Evolutionary conservation across 106 monocot genomes (phyloP).

Genomic region (Dendrobium nobile): DNA sequence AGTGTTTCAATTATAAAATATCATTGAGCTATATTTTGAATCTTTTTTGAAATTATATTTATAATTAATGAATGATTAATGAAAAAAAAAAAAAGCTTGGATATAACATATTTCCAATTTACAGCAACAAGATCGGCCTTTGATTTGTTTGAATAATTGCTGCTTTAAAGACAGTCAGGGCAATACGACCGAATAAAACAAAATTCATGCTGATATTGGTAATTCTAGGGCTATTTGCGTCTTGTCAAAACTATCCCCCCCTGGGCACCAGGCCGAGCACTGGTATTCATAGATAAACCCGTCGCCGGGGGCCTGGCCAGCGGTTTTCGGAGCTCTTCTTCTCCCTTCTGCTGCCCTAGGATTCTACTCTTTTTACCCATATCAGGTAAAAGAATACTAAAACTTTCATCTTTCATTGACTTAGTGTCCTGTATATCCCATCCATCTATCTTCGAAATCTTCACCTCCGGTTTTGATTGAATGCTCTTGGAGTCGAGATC

Average conservation of each 20-base stretch:
- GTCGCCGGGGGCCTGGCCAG: not conserved
- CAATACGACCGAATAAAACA: not conserved
- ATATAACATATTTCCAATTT: too few species aligned
- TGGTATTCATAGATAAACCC: not conserved
- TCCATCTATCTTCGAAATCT: not conserved
- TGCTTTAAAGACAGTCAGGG: too few species aligned
- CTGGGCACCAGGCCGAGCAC: not conserved
- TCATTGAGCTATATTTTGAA: too few species aligned
- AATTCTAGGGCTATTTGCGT: not conserved
- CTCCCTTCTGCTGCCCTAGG: not conserved
- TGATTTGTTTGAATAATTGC: too few species aligned
- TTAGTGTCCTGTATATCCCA: not conserved
- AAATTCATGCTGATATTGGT: not conserved
- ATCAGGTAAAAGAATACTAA: not conserved
- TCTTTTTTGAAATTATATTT: too few species aligned
- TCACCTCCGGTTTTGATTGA: not conserved
- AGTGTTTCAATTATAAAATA: too few species aligned
- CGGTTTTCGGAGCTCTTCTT: not conserved
- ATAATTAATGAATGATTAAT: too few species aligned
- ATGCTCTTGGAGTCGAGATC: not conserved
- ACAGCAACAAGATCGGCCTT: too few species aligned
- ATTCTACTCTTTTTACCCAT: not conserved
- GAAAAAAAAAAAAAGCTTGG: too few species aligned
- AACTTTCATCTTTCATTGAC: not conserved
- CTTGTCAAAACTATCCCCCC: not conserved